Conservation (phyloP, 305 asterid species). For the Ilex paraguariensis region DNA sequence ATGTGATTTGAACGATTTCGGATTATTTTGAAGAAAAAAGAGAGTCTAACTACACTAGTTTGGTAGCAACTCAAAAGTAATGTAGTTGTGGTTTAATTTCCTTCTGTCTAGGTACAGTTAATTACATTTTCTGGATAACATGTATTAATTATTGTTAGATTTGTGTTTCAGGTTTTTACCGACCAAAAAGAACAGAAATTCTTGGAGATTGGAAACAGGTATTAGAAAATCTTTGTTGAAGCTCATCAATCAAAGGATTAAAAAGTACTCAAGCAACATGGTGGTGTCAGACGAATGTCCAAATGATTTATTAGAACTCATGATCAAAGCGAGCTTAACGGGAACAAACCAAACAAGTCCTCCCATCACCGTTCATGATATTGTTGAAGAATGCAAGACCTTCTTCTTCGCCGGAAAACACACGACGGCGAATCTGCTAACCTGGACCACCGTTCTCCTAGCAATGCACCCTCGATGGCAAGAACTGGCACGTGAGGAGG, state of each 20-base stretch:
- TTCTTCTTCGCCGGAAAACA: conserved; percentile 92
- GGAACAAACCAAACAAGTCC: conserved; percentile 6
- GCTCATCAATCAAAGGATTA: conserved; percentile 53
- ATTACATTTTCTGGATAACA: too few species aligned
- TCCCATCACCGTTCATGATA: conserved; percentile 50
- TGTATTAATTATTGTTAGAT: too few species aligned
- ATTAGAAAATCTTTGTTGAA: conserved; percentile 60
- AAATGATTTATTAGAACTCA: conserved; percentile 68
- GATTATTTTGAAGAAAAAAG: too few species aligned
- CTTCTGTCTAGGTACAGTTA: too few species aligned
- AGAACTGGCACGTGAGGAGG: conserved; percentile 99
- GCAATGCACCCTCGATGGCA: conserved; percentile 99
- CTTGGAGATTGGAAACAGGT: conserved; percentile 87
- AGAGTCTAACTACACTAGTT: too few species aligned
- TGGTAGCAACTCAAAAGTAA: too few species aligned
- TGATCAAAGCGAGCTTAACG: conserved; percentile 57
- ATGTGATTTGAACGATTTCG: too few species aligned
- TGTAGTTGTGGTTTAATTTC: too few species aligned
- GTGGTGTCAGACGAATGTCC: conserved; percentile 65
- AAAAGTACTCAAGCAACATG: conserved; percentile 20
- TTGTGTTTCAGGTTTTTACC: conserved; percentile 67
- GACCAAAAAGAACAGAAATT: conserved; percentile 65
- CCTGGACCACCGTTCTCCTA: conserved; percentile 84
- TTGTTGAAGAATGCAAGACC: conserved; percentile 93
- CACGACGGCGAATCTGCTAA: conserved; percentile 85